Base-by-base conservation (phyloP, 768 basidiomycete genomes). In the Rhizopogon vulgaris region DNA sequence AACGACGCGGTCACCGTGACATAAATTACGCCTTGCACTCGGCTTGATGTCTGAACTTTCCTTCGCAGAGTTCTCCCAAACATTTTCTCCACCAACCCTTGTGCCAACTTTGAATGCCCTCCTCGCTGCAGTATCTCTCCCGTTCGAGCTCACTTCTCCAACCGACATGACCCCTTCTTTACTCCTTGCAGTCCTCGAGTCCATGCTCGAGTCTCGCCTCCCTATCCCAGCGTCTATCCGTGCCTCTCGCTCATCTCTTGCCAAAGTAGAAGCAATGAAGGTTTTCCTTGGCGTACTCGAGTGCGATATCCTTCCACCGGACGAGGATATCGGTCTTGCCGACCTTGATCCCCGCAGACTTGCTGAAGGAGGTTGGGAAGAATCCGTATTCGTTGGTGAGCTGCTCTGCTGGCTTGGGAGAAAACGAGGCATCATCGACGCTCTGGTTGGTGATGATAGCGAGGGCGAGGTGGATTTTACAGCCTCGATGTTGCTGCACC, bases 221-320 rank as follows among this genome's bases (percentile, higher is more conserved):
- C 79, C 81, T 3, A 70, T 82, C 12, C 40, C 60, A 17, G 30
- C 58, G 6, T 43, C 63, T 17, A 62, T 70, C 24, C 69, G 76
- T 55, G 57, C 70, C 49, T 69, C 73, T 36, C 65, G 72, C 59
- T 69, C 65, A 48, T 39, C 53, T 52, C 51, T 56, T 1, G 70
- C 73, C 7, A 82, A 82, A 58, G 64, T 86, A 1, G 78, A 84
- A 42, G 79, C 78, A 30, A 83, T 85, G 74, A 87, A 90, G 59
- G 72, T 90, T 3, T 85, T 91, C 51, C 73, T 90, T 6, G 87
- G 87, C 1, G 78, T 88, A 6, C 72, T 90, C 6, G 83, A 87
- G 54, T 76, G 71, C 28, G 87, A 90, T 55, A 67, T 89, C 34
- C 60, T 90, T 12, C 63, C 68, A 38, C 65, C 68, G 47, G 81